A percentile compares a stretch with the other conserved stretches of the same genome.
Conservation (phyloP, 257 asterid species). For the Apocynum venetum region DNA sequence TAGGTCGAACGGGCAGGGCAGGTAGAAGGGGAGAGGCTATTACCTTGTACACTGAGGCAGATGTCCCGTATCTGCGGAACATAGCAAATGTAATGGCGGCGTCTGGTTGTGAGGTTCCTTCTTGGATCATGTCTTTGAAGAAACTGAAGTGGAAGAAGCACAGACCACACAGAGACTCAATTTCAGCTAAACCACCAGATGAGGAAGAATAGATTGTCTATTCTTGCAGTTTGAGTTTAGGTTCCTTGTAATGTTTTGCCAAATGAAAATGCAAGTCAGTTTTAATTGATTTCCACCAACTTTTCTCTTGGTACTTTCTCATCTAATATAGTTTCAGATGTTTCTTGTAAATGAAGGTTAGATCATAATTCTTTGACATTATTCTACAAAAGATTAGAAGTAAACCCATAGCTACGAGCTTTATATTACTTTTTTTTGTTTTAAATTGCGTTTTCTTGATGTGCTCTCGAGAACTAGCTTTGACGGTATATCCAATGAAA, state of each 20-base stretch:
- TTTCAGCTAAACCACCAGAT: conserved; percentile 42
- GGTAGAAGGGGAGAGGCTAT: conserved; percentile 91
- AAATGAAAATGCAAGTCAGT: background rate
- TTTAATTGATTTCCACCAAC: background rate
- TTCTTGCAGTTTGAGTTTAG: background rate
- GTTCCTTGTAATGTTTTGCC: background rate
- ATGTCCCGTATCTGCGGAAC: conserved; percentile 56
- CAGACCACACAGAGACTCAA: conserved; percentile 71
- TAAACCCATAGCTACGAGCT: no score
- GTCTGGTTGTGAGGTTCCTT: conserved; percentile 82
- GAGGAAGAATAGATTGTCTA: conserved; percentile 22
- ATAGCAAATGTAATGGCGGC: conserved; percentile 78
- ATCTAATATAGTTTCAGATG: background rate
- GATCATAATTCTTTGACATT: background rate
- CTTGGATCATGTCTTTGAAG: conserved; percentile 54
- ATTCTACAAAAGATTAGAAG: conserved; percentile 9
- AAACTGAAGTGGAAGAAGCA: conserved; percentile 87
- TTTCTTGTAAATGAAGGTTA: background rate
- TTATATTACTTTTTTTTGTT: no score
- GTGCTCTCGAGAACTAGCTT: no score
- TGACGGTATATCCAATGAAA: no score
- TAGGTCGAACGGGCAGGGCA: conserved; percentile 90
- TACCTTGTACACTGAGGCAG: conserved; percentile 78
- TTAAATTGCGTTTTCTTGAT: no score
- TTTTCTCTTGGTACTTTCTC: no score